phyloP scores from a whole-genome alignment of 768 basidiomycete species.

The Trametes cinnabarina region DNA sequence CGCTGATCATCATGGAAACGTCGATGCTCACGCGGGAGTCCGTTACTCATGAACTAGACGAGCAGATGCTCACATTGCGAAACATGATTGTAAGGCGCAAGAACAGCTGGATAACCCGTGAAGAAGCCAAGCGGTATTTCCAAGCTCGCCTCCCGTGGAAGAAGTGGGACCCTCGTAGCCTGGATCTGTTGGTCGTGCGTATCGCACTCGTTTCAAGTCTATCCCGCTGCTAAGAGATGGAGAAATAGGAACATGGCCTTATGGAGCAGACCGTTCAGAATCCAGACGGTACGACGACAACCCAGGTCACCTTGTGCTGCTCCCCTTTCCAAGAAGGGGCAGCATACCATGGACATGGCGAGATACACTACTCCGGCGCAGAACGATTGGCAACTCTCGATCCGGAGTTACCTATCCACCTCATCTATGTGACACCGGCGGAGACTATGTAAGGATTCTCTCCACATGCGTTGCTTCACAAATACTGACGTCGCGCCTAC shows the following conservation, averaged over 20 bases:
- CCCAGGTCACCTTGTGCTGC: background rate
- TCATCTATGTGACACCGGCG: background rate
- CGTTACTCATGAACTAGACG: constrained; percentile 37
- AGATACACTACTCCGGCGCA: background rate
- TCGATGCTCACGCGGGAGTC: constrained; percentile 40
- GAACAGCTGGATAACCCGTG: constrained; percentile 40
- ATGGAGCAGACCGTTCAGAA: background rate
- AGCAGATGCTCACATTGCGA: constrained; percentile 36
- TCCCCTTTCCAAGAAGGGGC: background rate
- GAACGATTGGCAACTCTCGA: background rate
- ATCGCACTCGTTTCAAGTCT: too few species aligned
- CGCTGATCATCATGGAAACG: constrained; percentile 47
- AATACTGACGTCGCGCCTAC: background rate
- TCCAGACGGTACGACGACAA: background rate
- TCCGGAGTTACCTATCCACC: background rate
- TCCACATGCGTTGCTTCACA: too few species aligned
- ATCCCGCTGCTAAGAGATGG: background rate
- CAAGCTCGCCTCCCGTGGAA: constrained; percentile 45
- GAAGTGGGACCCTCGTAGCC: constrained; percentile 42
- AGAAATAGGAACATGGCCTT: background rate
- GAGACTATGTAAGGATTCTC: background rate
- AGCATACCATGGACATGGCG: background rate
- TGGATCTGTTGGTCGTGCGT: constrained; percentile 32
- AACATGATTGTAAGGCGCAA: constrained; percentile 32
- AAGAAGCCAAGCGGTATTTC: constrained; percentile 44